phyloP scores from a whole-genome alignment of 2,329 filamentous ascomycete genomes.

The Colletotrichum chlorophyti region DNA sequence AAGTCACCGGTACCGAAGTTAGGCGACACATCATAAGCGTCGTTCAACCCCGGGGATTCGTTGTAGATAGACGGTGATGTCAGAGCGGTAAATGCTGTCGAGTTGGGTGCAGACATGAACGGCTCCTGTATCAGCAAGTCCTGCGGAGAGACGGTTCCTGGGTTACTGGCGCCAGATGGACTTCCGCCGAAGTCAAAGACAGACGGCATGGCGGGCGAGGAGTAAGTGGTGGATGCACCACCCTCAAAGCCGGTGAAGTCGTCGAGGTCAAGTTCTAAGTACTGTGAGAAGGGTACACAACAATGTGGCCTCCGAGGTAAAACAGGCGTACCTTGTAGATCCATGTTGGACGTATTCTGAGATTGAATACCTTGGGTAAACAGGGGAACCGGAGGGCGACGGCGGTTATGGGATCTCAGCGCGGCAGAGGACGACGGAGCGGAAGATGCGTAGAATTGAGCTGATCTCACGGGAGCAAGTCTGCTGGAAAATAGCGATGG shows the following conservation, averaged over 20 bases:
- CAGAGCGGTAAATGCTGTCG: conserved; percentile 80
- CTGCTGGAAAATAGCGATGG: conserved; percentile 62
- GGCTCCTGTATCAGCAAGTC: conserved; percentile 77
- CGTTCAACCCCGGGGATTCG: conserved; percentile 76
- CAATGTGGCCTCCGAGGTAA: background rate
- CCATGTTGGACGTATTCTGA: conserved; percentile 56
- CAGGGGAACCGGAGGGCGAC: conserved; percentile 74
- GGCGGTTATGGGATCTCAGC: conserved; percentile 58
- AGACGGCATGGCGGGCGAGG: conserved; percentile 58
- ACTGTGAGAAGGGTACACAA: background rate
- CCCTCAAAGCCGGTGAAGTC: conserved; percentile 65
- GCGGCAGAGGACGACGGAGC: conserved; percentile 66
- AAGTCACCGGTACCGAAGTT: conserved; percentile 71
- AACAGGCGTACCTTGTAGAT: conserved; percentile 58
- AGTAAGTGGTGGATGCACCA: conserved; percentile 56
- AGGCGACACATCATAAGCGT: conserved; percentile 80
- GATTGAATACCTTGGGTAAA: conserved; percentile 68
- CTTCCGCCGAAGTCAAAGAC: conserved; percentile 59
- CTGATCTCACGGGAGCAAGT: conserved; percentile 54
- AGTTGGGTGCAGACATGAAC: conserved; percentile 80
- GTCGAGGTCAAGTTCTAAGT: conserved; percentile 54
- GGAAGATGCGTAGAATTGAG: conserved; percentile 73
- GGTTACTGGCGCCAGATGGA: conserved; percentile 58
- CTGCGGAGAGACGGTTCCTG: conserved; percentile 82
- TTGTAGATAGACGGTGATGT: conserved; percentile 84